phyloP scores from a whole-genome alignment of 2,329 filamentous ascomycete species.

The Laburnicola sp. region DNA sequence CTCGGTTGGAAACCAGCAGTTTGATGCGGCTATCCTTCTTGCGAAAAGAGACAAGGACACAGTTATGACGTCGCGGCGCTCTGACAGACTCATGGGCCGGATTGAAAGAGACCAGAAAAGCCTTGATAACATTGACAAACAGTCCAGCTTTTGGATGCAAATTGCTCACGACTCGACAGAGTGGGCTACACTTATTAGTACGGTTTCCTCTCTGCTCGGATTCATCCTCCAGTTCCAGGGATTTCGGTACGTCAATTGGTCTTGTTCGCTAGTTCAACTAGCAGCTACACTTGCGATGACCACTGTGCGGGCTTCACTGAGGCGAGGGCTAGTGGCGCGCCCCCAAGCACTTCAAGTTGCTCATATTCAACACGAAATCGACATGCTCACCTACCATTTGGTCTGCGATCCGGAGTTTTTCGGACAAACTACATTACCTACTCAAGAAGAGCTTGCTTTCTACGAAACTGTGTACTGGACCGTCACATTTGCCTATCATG shows the following conservation, averaged over 20 bases:
- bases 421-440: too few species aligned
- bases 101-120: neutral
- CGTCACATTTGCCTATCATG: too few species aligned
- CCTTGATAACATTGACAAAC: neutral
- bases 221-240: conserved; percentile 1
- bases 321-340: too few species aligned
- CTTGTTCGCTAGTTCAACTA: neutral
- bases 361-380: too few species aligned
- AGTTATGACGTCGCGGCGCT: conserved; percentile 1
- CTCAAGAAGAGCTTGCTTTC: too few species aligned
- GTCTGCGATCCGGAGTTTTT: too few species aligned
- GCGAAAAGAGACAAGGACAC: neutral
- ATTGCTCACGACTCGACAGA: neutral
- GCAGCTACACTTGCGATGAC: neutral
- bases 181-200: neutral
- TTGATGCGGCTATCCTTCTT: neutral
- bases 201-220: neutral
- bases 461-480: too few species aligned
- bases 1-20: conserved; percentile 4
- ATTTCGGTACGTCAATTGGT: neutral
- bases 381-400: too few species aligned
- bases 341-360: too few species aligned
- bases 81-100: neutral
- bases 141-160: neutral
- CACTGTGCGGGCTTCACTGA: too few species aligned